Evolutionary conservation across 1,284 basidiomycete genomes (phyloP).

Genomic region (Trichosporon coremiiforme): DNA sequence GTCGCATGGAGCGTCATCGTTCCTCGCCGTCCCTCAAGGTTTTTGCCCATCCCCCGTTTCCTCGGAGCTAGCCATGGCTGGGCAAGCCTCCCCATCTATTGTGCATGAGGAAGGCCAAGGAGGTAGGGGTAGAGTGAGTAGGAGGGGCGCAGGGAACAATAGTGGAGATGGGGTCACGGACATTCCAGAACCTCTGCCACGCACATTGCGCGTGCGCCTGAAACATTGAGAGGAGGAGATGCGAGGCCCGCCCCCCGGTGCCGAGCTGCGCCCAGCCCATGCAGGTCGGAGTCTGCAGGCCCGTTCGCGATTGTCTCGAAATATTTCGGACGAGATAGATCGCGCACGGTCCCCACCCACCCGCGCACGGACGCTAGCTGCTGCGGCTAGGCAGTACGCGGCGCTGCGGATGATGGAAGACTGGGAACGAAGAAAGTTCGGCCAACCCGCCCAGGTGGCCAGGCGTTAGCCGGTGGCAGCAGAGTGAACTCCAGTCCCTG

Average conservation of each 20-base stretch:
- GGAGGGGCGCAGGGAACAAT: not conserved
- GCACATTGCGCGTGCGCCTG: not conserved
- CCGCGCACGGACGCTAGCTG: not conserved
- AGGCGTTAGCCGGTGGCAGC: not conserved
- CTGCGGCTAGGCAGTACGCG: not conserved
- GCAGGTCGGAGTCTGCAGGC: too few relatives aligned
- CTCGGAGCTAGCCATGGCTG: not conserved
- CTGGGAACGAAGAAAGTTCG: not conserved
- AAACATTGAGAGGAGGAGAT: not conserved
- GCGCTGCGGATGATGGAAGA: not conserved
- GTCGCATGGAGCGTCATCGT: too few relatives aligned
- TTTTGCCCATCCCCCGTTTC: not conserved
- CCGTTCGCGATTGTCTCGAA: not conserved
- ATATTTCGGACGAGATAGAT: not conserved
- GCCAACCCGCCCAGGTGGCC: not conserved
- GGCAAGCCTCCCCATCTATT: not conserved
- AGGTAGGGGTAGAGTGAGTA: not conserved
- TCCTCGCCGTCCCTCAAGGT: not conserved
- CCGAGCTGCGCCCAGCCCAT: not conserved
- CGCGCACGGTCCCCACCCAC: not conserved
- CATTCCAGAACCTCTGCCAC: not conserved
- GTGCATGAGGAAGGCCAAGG: too few relatives aligned
- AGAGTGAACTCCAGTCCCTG: not conserved
- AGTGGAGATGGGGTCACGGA: not conserved
- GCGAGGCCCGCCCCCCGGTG: not conserved